These are phyloP conservation scores for Cystofilobasidium bisporidii DNA, from an alignment of 768 basidiomycete genomes.

Conservation along the genomic window DNA sequence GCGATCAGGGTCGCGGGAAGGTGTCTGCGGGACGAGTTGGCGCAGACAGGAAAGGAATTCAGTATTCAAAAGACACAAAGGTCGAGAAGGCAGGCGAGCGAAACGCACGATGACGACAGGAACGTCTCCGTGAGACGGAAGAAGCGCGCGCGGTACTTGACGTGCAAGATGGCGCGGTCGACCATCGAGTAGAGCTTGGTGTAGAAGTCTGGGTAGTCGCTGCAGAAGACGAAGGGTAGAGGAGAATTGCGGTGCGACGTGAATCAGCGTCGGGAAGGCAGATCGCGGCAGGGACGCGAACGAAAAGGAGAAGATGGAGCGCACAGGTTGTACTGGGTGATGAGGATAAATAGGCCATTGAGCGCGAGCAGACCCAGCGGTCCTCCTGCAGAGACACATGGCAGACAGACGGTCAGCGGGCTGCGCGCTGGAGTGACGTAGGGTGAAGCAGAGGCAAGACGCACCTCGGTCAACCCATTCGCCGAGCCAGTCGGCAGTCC, in stretches of 20 bases:
- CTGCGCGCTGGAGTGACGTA: background rate
- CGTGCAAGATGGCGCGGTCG: constrained; percentile 75
- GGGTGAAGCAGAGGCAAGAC: constrained; percentile 32
- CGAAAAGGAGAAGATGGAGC: constrained; percentile 38
- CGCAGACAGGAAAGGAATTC: constrained; percentile 13
- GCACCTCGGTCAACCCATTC: constrained; percentile 70
- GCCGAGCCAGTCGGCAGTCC: constrained; percentile 79
- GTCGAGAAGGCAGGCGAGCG: background rate
- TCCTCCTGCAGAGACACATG: constrained; percentile 51
- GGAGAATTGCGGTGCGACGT: too few species aligned
- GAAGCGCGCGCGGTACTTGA: constrained; percentile 87
- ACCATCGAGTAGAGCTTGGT: constrained; percentile 81
- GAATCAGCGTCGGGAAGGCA: background rate
- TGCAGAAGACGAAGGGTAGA: constrained; percentile 38
- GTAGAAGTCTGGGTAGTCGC: constrained; percentile 95
- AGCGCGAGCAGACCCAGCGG: constrained; percentile 76
- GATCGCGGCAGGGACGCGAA: background rate
- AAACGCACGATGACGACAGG: constrained; percentile 73
- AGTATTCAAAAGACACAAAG: background rate
- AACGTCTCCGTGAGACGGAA: constrained; percentile 87
- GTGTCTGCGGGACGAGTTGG: constrained; percentile 52
- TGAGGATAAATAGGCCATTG: constrained; percentile 81
- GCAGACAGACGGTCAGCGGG: background rate
- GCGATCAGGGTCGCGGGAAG: constrained; percentile 84
- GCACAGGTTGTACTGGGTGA: constrained; percentile 86